phyloP scores from a whole-genome alignment of 1,284 basidiomycete genomes.

The Thelephora terrestris region DNA sequence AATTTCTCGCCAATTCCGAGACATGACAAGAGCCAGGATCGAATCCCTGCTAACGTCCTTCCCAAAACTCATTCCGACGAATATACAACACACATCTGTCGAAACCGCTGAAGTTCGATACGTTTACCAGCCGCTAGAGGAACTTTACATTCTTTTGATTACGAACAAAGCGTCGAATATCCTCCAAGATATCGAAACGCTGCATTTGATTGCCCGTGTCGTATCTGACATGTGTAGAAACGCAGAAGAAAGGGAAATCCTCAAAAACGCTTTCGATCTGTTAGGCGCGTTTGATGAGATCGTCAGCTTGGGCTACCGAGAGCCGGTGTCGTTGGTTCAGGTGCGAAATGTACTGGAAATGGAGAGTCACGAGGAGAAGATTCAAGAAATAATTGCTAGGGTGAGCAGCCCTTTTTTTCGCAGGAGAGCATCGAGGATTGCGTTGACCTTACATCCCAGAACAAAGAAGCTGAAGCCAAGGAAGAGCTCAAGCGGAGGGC shows the following conservation, averaged over 20 bases:
- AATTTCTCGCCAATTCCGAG: slow-evolving; percentile 93
- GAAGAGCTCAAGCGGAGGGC: slow-evolving; percentile 98
- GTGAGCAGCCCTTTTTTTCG: slow-evolving; percentile 32
- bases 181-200: slow-evolving; percentile 94
- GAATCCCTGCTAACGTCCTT: slow-evolving; percentile 95
- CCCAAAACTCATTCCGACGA: slow-evolving; percentile 94
- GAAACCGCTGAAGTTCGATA: slow-evolving; percentile 92
- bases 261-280: slow-evolving; percentile 90
- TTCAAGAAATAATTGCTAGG: slow-evolving; percentile 96
- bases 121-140: slow-evolving; percentile 97
- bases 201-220: slow-evolving; percentile 89
- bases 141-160: slow-evolving; percentile 95
- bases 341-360: slow-evolving; percentile 92
- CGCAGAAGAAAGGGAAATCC: slow-evolving; percentile 84
- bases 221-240: slow-evolving; percentile 89
- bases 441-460: slow-evolving; percentile 36
- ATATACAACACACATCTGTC: slow-evolving; percentile 95
- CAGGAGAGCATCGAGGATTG: too few relatives aligned
- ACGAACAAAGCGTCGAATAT: slow-evolving; percentile 99
- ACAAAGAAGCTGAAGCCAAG: slow-evolving; percentile 99
- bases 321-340: slow-evolving; percentile 88
- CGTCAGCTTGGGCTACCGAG: slow-evolving; percentile 88
- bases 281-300: slow-evolving; percentile 97
- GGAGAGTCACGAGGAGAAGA: slow-evolving; percentile 99
- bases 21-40: slow-evolving; percentile 87